Conservation (phyloP, 2,329 filamentous ascomycete species). For the Sporothrix dimorphospora region DNA sequence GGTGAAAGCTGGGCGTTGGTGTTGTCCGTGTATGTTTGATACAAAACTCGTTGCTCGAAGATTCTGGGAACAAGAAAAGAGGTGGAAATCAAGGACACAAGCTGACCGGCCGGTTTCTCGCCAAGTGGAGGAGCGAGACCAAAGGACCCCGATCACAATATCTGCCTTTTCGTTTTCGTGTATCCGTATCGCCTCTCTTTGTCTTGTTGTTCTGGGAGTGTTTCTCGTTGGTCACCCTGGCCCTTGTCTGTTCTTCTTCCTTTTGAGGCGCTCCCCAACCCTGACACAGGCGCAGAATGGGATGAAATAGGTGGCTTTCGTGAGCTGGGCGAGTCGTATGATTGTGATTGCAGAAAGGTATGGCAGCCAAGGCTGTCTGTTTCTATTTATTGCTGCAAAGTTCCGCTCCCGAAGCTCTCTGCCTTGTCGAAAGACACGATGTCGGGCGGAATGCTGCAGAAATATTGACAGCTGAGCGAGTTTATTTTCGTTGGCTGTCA, state of each 20-base stretch:
- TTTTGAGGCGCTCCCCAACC: not conserved
- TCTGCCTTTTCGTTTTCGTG: not conserved
- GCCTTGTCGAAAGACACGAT: not conserved
- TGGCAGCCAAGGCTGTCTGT: not conserved
- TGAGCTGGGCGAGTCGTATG: not conserved
- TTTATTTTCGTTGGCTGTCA: conserved; percentile 13
- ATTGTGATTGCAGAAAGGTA: not conserved
- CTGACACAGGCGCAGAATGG: not conserved
- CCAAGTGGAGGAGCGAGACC: not conserved
- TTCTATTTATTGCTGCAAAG: not conserved
- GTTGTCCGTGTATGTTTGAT: not conserved
- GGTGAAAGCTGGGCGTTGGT: not conserved
- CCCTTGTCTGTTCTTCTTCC: not conserved
- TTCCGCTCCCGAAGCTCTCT: not conserved
- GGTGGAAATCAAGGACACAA: not conserved
- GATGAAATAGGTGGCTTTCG: not conserved
- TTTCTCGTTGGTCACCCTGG: not conserved
- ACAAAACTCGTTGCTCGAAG: not conserved
- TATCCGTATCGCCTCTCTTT: not conserved
- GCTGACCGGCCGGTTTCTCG: not conserved
- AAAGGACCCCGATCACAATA: not conserved
- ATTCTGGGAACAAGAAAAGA: not conserved
- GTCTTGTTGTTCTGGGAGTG: not conserved
- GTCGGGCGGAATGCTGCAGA: conserved; percentile 17
- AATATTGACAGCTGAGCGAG: conserved; percentile 11